These are phyloP conservation scores for Jacaranda copaia DNA, from an alignment of 257 asterid species.

Conservation along the genomic window DNA sequence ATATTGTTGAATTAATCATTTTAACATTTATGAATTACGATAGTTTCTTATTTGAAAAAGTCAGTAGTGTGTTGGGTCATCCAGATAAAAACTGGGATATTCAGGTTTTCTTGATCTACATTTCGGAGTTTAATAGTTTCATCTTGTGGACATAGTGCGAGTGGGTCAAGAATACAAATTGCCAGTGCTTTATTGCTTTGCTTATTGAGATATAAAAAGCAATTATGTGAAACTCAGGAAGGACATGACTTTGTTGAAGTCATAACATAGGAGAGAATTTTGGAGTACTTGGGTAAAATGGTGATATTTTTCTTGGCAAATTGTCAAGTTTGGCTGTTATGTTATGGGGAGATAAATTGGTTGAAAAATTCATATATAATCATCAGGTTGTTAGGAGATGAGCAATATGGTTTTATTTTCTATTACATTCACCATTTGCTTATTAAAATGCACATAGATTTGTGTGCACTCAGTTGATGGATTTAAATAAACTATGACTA, in stretches of 20 bases:
- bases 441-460: not conserved
- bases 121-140: conserved; percentile 18
- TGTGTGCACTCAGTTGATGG: not conserved
- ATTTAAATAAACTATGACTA: not conserved
- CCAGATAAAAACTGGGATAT: not conserved
- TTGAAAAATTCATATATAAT: not conserved
- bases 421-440: not conserved
- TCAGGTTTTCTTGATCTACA: not conserved
- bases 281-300: too few relatives aligned
- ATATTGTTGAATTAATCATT: not conserved
- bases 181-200: not conserved
- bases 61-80: conserved; percentile 1
- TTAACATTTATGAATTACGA: not conserved
- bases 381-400: not conserved
- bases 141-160: not conserved
- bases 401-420: not conserved
- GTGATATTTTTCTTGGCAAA: not conserved
- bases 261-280: not conserved
- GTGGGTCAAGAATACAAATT: not conserved
- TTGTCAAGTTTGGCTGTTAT: not conserved
- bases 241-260: not conserved
- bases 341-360: not conserved
- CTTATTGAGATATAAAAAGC: conserved; percentile 4
- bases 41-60: not conserved
- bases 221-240: not conserved